A percentile compares a stretch with the other conserved stretches of the same genome.
Conservation (phyloP, 1,284 basidiomycete genomes). For the Tetrapyrgos nigripes region DNA sequence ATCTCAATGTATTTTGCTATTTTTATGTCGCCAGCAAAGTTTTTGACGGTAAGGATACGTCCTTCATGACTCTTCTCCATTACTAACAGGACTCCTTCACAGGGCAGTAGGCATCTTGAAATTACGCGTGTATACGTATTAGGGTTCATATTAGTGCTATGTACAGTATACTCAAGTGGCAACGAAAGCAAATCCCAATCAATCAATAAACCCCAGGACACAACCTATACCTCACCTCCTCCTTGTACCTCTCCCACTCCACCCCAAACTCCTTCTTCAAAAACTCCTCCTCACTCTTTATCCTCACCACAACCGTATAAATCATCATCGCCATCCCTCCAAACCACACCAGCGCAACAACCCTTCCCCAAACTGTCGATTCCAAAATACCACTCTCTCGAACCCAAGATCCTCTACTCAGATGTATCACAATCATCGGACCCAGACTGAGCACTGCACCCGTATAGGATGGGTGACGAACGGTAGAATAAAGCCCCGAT, state of each 20-base stretch:
- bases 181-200: no score
- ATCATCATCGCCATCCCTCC: background rate
- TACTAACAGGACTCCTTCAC: no score
- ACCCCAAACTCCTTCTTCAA: conserved; percentile 13
- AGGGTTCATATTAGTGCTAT: no score
- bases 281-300: conserved; percentile 9
- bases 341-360: background rate
- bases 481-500: background rate
- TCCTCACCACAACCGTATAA: background rate
- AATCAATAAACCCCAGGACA: conserved; percentile 9
- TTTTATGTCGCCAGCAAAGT: no score
- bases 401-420: conserved; percentile 2
- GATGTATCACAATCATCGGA: conserved; percentile 6
- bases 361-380: background rate
- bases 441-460: background rate
- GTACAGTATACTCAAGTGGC: no score
- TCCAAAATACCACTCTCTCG: conserved; percentile 5
- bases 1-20: no score
- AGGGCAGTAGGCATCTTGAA: no score
- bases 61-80: no score
- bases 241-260: conserved; percentile 19
- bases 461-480: conserved; percentile 10
- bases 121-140: no score
- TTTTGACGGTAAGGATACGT: no score
- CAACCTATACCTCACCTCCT: conserved; percentile 14